phyloP scores from a whole-genome alignment of 179 eudicot genomes.

The Actinidia polygama region DNA sequence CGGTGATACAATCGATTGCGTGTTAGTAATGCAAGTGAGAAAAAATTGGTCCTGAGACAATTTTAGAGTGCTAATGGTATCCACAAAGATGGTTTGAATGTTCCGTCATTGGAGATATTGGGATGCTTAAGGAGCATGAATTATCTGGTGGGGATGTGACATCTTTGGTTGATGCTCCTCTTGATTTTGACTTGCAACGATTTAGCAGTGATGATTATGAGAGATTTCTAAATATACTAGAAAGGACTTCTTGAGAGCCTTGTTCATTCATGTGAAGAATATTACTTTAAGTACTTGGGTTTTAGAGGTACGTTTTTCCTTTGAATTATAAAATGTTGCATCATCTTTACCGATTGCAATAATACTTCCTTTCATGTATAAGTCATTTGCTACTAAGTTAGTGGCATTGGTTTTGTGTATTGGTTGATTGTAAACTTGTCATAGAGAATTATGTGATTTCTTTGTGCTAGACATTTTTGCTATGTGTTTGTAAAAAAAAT shows the following conservation, averaged over 20 bases:
- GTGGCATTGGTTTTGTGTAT: too few relatives aligned
- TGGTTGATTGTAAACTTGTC: too few relatives aligned
- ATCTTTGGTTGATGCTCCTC: not conserved
- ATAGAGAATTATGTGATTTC: too few relatives aligned
- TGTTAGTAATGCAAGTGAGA: not conserved
- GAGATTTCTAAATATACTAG: not conserved
- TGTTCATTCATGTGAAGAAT: not conserved
- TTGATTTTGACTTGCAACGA: not conserved
- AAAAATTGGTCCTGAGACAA: not conserved
- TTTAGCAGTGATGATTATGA: not conserved
- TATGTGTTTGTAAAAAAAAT: too few relatives aligned
- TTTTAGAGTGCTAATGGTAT: not conserved
- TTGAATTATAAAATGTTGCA: too few relatives aligned
- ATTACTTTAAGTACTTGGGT: not conserved
- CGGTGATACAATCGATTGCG: not conserved
- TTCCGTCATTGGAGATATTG: slow-evolving; percentile 12
- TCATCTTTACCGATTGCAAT: too few relatives aligned
- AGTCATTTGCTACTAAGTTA: too few relatives aligned
- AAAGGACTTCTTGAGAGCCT: not conserved
- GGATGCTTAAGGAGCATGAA: not conserved
- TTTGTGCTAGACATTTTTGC: too few relatives aligned
- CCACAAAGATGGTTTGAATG: not conserved
- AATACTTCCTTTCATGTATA: too few relatives aligned
- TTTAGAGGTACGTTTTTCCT: not conserved
- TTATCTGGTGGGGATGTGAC: not conserved